Conservation (phyloP, 768 basidiomycete genomes). For the Suillus sp. region DNA sequence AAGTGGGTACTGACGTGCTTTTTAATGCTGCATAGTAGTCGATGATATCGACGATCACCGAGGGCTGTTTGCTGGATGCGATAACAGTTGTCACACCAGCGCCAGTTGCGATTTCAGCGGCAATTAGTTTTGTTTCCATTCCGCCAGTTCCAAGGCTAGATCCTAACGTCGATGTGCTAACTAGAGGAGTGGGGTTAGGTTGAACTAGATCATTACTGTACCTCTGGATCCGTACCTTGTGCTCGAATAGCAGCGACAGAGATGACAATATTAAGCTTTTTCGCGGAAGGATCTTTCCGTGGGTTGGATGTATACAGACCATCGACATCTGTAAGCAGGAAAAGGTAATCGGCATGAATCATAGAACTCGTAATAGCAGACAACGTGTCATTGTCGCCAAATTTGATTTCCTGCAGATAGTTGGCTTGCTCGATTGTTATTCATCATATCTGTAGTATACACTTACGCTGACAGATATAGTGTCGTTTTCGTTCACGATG, state of each 20-base stretch:
- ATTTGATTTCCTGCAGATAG: constrained; percentile 91
- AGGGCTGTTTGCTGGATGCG: constrained; percentile 78
- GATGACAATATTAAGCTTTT: constrained; percentile 77
- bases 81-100: constrained; percentile 94
- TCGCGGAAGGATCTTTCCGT: constrained; percentile 82
- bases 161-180: constrained; percentile 90
- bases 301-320: constrained; percentile 96
- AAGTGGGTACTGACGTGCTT: constrained; percentile 39
- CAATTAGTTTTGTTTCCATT: constrained; percentile 99
- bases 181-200: constrained; percentile 40
- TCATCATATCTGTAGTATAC: background rate
- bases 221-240: constrained; percentile 55
- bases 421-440: background rate
- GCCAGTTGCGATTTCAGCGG: constrained; percentile 94
- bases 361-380: constrained; percentile 97
- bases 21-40: constrained; percentile 63
- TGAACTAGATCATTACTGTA: background rate
- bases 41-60: constrained; percentile 78
- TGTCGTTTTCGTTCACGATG: constrained; percentile 99
- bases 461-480: constrained; percentile 93
- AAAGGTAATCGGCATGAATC: constrained; percentile 97
- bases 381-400: constrained; percentile 97
- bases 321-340: constrained; percentile 95
- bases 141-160: constrained; percentile 95
- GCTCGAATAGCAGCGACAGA: constrained; percentile 81